Conservation (phyloP, 306 rosid genomes). For the Amphicarpaea edgeworthii region DNA sequence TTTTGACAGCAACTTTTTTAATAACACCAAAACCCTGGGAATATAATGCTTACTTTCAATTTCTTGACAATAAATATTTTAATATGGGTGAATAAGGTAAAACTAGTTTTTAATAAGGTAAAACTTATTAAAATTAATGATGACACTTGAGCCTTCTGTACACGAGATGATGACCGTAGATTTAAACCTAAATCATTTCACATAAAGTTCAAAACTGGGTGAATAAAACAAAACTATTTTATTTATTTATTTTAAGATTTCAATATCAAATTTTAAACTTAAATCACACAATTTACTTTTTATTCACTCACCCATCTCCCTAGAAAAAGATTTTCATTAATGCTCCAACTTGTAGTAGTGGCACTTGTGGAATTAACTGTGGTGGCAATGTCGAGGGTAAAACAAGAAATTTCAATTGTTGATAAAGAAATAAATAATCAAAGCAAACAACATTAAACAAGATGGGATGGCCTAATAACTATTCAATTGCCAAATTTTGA, state of each 20-base stretch:
- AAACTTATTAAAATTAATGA: neutral
- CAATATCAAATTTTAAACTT: neutral
- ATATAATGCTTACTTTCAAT: neutral
- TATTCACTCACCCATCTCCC: neutral
- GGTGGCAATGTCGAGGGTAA: too few relatives aligned
- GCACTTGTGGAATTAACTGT: too few relatives aligned
- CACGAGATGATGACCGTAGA: neutral
- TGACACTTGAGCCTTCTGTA: neutral
- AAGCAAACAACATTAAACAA: too few relatives aligned
- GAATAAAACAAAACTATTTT: neutral
- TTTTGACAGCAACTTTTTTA: slow-evolving; percentile 20
- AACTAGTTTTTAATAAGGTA: neutral
- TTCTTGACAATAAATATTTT: neutral
- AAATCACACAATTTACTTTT: neutral
- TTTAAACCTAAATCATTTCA: neutral
- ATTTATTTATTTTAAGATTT: neutral
- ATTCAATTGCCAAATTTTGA: neutral
- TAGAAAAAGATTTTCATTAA: too few relatives aligned
- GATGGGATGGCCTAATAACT: neutral
- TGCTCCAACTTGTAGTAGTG: too few relatives aligned
- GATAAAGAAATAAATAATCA: too few relatives aligned
- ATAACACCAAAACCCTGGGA: neutral
- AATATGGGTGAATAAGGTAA: neutral
- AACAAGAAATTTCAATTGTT: too few relatives aligned
- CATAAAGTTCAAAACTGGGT: neutral